These are phyloP conservation scores for Tricholoma furcatifolium DNA, from an alignment of 768 basidiomycete genomes.

Conservation along the genomic window DNA sequence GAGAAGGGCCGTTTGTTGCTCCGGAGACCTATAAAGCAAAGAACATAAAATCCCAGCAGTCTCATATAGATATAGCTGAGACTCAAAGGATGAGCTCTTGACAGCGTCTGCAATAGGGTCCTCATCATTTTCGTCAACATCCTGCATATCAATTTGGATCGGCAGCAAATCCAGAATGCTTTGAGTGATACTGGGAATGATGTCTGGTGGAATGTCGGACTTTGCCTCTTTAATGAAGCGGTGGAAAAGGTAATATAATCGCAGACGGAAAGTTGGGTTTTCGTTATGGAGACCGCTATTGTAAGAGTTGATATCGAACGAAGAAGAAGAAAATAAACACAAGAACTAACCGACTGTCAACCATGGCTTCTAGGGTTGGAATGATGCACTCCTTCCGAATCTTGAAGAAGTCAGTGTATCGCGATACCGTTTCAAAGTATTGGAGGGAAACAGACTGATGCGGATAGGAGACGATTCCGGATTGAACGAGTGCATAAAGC, in stretches of 20 bases:
- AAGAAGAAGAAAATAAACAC: neutral
- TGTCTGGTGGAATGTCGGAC: conserved; percentile 71
- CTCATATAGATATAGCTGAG: conserved; percentile 95
- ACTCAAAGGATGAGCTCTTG: conserved; percentile 74
- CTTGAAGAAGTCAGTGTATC: conserved; percentile 97
- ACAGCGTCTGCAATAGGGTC: conserved; percentile 82
- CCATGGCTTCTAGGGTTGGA: conserved; percentile 85
- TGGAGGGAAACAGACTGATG: conserved; percentile 84
- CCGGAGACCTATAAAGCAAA: conserved; percentile 61
- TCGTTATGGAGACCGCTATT: conserved; percentile 83
- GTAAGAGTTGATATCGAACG: neutral
- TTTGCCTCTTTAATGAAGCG: conserved; percentile 85
- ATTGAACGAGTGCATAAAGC: conserved; percentile 79
- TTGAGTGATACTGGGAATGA: conserved; percentile 70
- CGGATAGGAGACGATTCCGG: conserved; percentile 79
- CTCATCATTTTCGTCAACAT: conserved; percentile 67
- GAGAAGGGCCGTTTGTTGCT: conserved; percentile 66
- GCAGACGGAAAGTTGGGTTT: conserved; percentile 64
- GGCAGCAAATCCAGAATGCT: conserved; percentile 74
- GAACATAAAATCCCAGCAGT: conserved; percentile 84
- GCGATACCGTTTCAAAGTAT: conserved; percentile 89
- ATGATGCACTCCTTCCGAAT: conserved; percentile 86
- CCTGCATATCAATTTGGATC: conserved; percentile 75
- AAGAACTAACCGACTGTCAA: conserved; percentile 68
- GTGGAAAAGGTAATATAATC: conserved; percentile 90